Conservation (phyloP, 352 stramenopile species). For the Pythium dissimile region DNA sequence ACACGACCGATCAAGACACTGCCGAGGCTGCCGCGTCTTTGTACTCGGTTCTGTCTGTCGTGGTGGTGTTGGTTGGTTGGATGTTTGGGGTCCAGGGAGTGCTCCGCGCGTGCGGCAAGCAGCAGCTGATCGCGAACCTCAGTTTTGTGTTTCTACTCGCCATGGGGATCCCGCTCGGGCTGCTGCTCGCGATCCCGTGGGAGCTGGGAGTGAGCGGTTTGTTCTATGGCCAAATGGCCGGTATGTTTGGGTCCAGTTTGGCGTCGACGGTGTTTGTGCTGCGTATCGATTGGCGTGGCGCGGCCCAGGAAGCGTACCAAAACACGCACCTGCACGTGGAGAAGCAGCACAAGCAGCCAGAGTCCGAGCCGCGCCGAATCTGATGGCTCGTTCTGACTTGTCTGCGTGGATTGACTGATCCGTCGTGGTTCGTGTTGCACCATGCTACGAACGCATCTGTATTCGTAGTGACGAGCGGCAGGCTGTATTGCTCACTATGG, state of each 20-base stretch:
- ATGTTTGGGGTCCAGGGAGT: slow-evolving; percentile 37
- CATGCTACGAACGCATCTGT: too few relatives aligned
- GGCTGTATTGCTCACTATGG: too few relatives aligned
- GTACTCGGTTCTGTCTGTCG: slow-evolving; percentile 27
- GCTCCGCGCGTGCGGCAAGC: slow-evolving; percentile 46
- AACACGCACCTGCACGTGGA: slow-evolving; percentile 36
- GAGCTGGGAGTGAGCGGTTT: slow-evolving; percentile 41
- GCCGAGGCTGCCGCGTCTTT: slow-evolving; percentile 27
- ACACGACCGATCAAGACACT: slow-evolving; percentile 34
- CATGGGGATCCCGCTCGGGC: slow-evolving; percentile 40
- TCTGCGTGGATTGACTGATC: too few relatives aligned
- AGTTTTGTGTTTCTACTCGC: slow-evolving; percentile 54
- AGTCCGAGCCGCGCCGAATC: neutral
- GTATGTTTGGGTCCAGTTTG: slow-evolving; percentile 35
- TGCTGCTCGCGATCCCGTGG: slow-evolving; percentile 40
- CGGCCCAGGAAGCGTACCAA: slow-evolving; percentile 46
- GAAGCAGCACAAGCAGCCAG: too few relatives aligned
- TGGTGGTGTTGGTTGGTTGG: slow-evolving; percentile 38
- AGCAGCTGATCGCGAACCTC: slow-evolving; percentile 44
- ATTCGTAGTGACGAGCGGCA: too few relatives aligned
- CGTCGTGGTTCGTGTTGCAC: too few relatives aligned
- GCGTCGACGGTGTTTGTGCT: slow-evolving; percentile 38
- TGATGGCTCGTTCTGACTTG: neutral
- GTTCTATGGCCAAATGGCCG: slow-evolving; percentile 53
- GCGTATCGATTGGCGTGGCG: slow-evolving; percentile 45